Percentiles rank a stretch among this genome's conserved stretches.
Conservation (phyloP, 108 stramenopile genomes). For the Stephanodiscus minutulus region DNA sequence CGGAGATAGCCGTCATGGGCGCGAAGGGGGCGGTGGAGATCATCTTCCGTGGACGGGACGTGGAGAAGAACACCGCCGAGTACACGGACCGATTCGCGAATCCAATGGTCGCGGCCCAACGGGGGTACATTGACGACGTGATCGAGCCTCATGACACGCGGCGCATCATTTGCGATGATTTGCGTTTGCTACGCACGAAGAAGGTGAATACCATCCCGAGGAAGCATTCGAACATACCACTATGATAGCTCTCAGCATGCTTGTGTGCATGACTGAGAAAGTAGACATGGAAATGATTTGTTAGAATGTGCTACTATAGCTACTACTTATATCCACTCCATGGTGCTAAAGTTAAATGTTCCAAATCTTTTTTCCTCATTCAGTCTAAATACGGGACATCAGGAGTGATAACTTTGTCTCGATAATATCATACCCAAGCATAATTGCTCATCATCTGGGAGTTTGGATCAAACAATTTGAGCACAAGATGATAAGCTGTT, state of each 20-base stretch:
- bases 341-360: too few relatives aligned
- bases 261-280: background rate
- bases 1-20: slow-evolving; percentile 98
- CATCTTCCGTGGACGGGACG: slow-evolving; percentile 95
- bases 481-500: too few relatives aligned
- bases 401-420: too few relatives aligned
- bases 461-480: too few relatives aligned
- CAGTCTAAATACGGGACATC: too few relatives aligned
- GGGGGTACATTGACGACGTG: slow-evolving; percentile 95
- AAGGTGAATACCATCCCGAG: slow-evolving; percentile 73
- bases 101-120: slow-evolving; percentile 94
- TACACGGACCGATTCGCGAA: slow-evolving; percentile 94
- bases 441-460: too few relatives aligned
- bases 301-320: too few relatives aligned
- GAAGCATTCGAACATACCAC: slow-evolving; percentile 97
- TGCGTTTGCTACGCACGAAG: slow-evolving; percentile 89
- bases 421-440: too few relatives aligned
- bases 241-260: slow-evolving; percentile 53
- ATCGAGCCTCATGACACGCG: slow-evolving; percentile 95
- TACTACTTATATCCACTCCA: too few relatives aligned
- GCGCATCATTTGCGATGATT: slow-evolving; percentile 90
- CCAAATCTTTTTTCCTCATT: too few relatives aligned
- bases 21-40: slow-evolving; percentile 99
- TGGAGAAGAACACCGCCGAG: slow-evolving; percentile 91
- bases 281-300: too few relatives aligned